These are phyloP conservation scores for Aspergillus persii DNA, from an alignment of 2,329 filamentous ascomycete genomes.

Conservation along the genomic window DNA sequence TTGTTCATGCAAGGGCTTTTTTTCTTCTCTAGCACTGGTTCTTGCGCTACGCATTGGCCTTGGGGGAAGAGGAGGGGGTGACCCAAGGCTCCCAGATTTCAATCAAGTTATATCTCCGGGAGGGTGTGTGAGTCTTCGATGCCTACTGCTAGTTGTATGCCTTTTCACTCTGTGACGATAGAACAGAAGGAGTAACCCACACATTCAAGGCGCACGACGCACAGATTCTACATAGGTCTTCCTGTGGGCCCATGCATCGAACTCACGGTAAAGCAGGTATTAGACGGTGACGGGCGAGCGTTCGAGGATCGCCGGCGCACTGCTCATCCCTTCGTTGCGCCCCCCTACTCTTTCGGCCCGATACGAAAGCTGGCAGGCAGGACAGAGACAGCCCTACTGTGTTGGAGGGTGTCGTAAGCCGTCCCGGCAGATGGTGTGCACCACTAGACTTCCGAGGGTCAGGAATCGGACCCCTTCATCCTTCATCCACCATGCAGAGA, in stretches of 20 bases:
- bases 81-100: not conserved
- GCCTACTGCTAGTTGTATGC: not conserved
- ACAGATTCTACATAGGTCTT: too few species aligned
- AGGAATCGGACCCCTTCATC: not conserved
- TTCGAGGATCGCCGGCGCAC: too few species aligned
- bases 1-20: not conserved
- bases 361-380: not conserved
- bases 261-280: too few species aligned
- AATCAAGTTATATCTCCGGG: not conserved
- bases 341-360: not conserved
- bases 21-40: too few species aligned
- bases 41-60: too few species aligned
- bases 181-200: too few species aligned
- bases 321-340: not conserved
- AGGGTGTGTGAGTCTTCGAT: not conserved
- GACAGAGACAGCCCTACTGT: not conserved
- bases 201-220: too few species aligned
- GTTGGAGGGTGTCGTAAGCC: not conserved
- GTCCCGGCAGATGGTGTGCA: not conserved
- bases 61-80: too few species aligned
- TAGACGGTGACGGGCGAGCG: too few species aligned
- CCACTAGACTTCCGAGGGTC: not conserved
- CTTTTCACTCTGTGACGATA: too few species aligned
- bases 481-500: not conserved
- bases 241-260: too few species aligned